Base-by-base conservation (phyloP, 2,329 filamentous ascomycete species). In the Diaporthe citrichinensis region DNA sequence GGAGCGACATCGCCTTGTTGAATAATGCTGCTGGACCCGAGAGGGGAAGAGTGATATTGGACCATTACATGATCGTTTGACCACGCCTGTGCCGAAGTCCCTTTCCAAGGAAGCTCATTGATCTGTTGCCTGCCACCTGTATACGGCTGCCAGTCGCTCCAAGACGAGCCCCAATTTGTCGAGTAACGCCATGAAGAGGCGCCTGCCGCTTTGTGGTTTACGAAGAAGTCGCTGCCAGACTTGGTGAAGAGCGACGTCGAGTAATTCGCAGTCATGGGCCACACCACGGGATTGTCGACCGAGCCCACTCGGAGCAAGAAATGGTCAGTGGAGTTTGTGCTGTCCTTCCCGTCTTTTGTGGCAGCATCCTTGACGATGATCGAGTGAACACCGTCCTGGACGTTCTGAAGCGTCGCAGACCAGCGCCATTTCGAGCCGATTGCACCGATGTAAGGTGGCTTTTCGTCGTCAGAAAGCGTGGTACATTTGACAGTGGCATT, bases 161-260 rank as follows among this genome's bases (percentile, higher is more conserved):
- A 93, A 0, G 86, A 85, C 3, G 87, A 89, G 20, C 89, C 91
- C 86, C 89, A 93, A 75, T 91, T 91, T 41, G 89, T 88, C 28
- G 89, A 90, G 80, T 92, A 93, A 14, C 91, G 89, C 84, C 89
- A 93, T 78, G 87, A 87, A 79, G 91, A 88, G 10, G 92, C 91
- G 31, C 92, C 92, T 15, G 90, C 84, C 7, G 92, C 92, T 68
- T 87, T 86, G 79, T 93, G 92, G 34, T 86, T 84, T 71, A 93
- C 83, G 68, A 88, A 51, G 89, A 84, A 51, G 80, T 83, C 83
- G 2, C 82, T 78, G 20, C 78, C 78, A 39, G 86, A 80, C 65
- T 86, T 82, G 69, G 20, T 71, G n/a, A 93, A 84, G 3, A 93
- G 84, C 5, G 84, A 85, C 7, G 84, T 84, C 12, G 90, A 91